phyloP scores from a whole-genome alignment of 352 stramenopile species.

The Phytophthora nicotianae region DNA sequence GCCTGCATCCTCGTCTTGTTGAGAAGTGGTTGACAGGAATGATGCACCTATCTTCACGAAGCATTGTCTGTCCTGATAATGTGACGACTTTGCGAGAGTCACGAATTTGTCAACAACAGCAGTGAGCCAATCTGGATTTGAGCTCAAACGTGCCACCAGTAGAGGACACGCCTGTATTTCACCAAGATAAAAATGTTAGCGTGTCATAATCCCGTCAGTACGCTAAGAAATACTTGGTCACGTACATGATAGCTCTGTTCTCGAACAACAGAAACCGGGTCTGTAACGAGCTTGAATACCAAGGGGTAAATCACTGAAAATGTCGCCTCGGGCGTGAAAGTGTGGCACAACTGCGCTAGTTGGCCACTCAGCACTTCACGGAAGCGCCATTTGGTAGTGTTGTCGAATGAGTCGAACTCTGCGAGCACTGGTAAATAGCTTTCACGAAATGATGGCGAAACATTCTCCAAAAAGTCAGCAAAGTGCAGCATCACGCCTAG shows the following conservation, averaged over 20 bases:
- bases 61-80: constrained; percentile 74
- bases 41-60: constrained; percentile 69
- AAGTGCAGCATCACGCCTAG: constrained; percentile 87
- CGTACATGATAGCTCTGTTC: constrained; percentile 70
- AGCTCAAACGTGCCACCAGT: constrained; percentile 52
- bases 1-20: constrained; percentile 5
- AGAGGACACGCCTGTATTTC: constrained; percentile 62
- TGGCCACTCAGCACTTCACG: constrained; percentile 79
- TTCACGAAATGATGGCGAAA: constrained; percentile 74
- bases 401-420: constrained; percentile 66
- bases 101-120: constrained; percentile 56
- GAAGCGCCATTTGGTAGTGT: constrained; percentile 88
- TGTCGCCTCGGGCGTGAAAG: constrained; percentile 72
- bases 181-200: constrained; percentile 6
- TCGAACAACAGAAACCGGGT: constrained; percentile 74
- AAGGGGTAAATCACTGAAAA: constrained; percentile 82
- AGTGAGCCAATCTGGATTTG: constrained; percentile 54
- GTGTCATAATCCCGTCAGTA: neutral
- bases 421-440: constrained; percentile 81
- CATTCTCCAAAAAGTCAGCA: constrained; percentile 79
- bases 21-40: constrained; percentile 41
- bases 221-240: constrained; percentile 3
- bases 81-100: constrained; percentile 51
- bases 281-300: constrained; percentile 76
- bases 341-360: constrained; percentile 68